Conservation (phyloP, 495 filamentous ascomycete genomes). For the Tuber brumale region DNA sequence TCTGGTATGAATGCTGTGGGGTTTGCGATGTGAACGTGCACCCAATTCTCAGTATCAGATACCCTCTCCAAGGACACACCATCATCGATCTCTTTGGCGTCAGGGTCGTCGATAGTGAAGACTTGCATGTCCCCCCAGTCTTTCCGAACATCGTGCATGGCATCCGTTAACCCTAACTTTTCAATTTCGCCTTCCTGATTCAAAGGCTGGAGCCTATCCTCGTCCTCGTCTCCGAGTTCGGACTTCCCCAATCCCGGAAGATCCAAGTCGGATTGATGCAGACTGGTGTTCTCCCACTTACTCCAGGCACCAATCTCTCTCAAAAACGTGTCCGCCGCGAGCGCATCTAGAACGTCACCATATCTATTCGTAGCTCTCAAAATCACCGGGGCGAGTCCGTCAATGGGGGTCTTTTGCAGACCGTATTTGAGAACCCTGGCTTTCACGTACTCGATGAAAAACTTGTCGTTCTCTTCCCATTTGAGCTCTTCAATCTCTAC, state of each 20-base stretch:
- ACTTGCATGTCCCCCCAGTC: slow-evolving; percentile 66
- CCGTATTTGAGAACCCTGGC: slow-evolving; percentile 56
- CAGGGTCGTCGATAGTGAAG: slow-evolving; percentile 73
- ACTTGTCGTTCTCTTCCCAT: slow-evolving; percentile 48
- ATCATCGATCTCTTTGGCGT: slow-evolving; percentile 78
- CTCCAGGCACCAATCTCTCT: slow-evolving; percentile 78
- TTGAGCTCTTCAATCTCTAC: slow-evolving; percentile 46
- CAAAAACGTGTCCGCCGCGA: slow-evolving; percentile 62
- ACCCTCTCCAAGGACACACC: slow-evolving; percentile 72
- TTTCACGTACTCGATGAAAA: slow-evolving; percentile 65
- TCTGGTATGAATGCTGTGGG: slow-evolving; percentile 72
- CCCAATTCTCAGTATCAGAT: slow-evolving; percentile 60
- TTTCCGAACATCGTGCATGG: slow-evolving; percentile 56
- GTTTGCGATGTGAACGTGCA: slow-evolving; percentile 88
- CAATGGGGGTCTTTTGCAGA: slow-evolving; percentile 48
- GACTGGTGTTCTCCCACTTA: slow-evolving; percentile 71
- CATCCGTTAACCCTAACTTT: slow-evolving; percentile 46
- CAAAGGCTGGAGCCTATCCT: slow-evolving; percentile 34
- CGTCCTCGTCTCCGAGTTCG: slow-evolving; percentile 41
- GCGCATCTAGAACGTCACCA: slow-evolving; percentile 50
- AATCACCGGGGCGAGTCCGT: slow-evolving; percentile 61
- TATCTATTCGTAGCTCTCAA: slow-evolving; percentile 69
- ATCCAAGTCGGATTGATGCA: slow-evolving; percentile 57
- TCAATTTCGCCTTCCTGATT: slow-evolving; percentile 35
- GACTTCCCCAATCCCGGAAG: slow-evolving; percentile 53